A percentile compares a stretch with the other conserved stretches of the same genome.
These are phyloP conservation scores for Candida fluviatilis DNA, from an alignment of 805 yeast genomes.

Conservation along the genomic window DNA sequence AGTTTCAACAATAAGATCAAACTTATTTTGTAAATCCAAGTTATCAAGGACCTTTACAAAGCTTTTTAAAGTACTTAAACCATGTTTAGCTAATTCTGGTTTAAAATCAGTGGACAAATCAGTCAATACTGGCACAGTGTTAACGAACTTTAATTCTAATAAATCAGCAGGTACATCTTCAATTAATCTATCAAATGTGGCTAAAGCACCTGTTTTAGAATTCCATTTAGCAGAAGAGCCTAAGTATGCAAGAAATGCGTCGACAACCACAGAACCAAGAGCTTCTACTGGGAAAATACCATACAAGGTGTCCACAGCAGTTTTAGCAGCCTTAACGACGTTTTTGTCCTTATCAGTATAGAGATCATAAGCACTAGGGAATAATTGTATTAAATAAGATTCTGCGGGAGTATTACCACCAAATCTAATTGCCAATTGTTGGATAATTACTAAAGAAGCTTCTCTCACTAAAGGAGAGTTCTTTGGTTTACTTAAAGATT, in stretches of 20 bases:
- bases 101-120: conserved; percentile 93
- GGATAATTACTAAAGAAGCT: conserved; percentile 62
- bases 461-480: conserved; percentile 74
- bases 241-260: conserved; percentile 58
- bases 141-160: conserved; percentile 74
- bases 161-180: conserved; percentile 82
- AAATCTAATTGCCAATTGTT: conserved; percentile 52
- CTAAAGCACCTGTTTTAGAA: conserved; percentile 76
- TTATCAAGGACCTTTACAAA: conserved; percentile 86
- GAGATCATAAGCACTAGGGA: conserved; percentile 63
- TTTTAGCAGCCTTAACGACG: conserved; percentile 82
- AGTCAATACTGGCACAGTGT: conserved; percentile 78
- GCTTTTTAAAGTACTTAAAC: conserved; percentile 61
- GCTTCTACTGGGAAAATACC: conserved; percentile 76
- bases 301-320: conserved; percentile 66
- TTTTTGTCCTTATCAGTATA: conserved; percentile 84
- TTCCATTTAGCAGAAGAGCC: conserved; percentile 91
- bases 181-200: conserved; percentile 65
- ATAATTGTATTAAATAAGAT: conserved; percentile 62
- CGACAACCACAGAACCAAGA: conserved; percentile 64
- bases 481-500: conserved; percentile 69
- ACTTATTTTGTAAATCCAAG: conserved; percentile 84
- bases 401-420: conserved; percentile 72
- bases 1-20: conserved; percentile 77
- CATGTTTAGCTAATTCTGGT: conserved; percentile 89